Percentiles rank a stretch among this genome's conserved stretches.
Conservation (phyloP, 768 basidiomycete species). For the Hortiboletus campestris region DNA sequence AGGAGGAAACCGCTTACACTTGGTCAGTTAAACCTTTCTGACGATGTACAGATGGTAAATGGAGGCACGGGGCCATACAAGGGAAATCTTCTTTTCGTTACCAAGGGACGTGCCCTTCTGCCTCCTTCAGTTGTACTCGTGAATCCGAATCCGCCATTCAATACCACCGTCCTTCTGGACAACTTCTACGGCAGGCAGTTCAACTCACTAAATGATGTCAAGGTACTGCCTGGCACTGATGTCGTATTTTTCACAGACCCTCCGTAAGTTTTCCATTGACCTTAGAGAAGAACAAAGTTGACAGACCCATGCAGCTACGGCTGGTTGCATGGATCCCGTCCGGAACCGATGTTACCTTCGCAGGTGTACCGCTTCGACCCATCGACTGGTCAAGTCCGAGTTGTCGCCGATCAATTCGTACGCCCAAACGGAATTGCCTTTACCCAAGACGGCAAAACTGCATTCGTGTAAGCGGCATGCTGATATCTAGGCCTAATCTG, state of each 20-base stretch:
- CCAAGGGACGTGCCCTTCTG: slow-evolving; percentile 60
- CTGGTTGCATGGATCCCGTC: slow-evolving; percentile 63
- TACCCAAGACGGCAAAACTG: slow-evolving; percentile 57
- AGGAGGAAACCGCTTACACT: neutral
- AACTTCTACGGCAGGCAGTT: slow-evolving; percentile 82
- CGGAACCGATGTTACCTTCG: slow-evolving; percentile 61
- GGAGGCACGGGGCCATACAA: slow-evolving; percentile 64
- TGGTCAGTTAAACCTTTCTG: slow-evolving; percentile 54
- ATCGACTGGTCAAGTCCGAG: slow-evolving; percentile 58
- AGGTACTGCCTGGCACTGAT: slow-evolving; percentile 64
- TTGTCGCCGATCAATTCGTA: slow-evolving; percentile 76
- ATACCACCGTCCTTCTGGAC: slow-evolving; percentile 68
- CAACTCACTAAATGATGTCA: slow-evolving; percentile 80
- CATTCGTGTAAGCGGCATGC: slow-evolving; percentile 51
- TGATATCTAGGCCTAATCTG: neutral
- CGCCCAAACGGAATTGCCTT: slow-evolving; percentile 77
- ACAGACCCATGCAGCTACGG: slow-evolving; percentile 48
- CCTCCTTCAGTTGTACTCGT: slow-evolving; percentile 66
- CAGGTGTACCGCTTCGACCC: slow-evolving; percentile 79
- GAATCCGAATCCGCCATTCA: slow-evolving; percentile 61
- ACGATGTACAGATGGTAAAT: slow-evolving; percentile 67
- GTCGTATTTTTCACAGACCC: slow-evolving; percentile 77
- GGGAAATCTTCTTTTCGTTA: slow-evolving; percentile 57
- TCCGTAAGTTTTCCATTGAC: slow-evolving; percentile 40
- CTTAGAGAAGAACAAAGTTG: neutral